These are phyloP conservation scores for Apiospora hydei DNA, from an alignment of 2,329 filamentous ascomycete species.

Conservation along the genomic window DNA sequence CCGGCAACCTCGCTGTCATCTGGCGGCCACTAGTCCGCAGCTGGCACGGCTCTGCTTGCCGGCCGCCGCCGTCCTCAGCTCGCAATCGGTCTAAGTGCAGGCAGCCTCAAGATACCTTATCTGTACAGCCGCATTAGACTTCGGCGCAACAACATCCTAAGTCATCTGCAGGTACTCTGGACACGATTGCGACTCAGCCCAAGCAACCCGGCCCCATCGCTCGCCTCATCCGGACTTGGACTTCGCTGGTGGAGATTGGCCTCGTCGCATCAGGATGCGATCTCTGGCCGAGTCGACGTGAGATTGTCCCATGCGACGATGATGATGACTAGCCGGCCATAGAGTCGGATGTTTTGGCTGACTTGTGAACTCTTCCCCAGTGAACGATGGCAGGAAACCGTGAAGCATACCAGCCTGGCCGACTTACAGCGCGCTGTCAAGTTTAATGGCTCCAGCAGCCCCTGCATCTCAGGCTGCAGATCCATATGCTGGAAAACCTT, in stretches of 20 bases:
- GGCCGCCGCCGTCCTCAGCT: not conserved
- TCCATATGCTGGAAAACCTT: slow-evolving; percentile 96
- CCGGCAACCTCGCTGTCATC: not conserved
- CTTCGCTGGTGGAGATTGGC: slow-evolving; percentile 1
- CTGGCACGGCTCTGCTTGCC: not conserved
- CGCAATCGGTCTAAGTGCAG: not conserved
- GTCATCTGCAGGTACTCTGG: slow-evolving; percentile 14
- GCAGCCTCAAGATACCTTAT: slow-evolving; percentile 18
- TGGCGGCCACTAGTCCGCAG: not conserved
- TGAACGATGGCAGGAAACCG: slow-evolving; percentile 72
- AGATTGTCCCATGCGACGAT: slow-evolving; percentile 27
- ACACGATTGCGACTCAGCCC: not conserved
- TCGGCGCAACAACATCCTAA: slow-evolving; percentile 13
- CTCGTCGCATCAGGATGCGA: slow-evolving; percentile 37
- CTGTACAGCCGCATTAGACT: slow-evolving; percentile 15
- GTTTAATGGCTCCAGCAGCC: slow-evolving; percentile 63
- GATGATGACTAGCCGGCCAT: slow-evolving; percentile 18
- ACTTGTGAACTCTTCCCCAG: slow-evolving; percentile 49
- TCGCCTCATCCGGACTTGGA: slow-evolving; percentile 11
- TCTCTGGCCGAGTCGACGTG: slow-evolving; percentile 41
- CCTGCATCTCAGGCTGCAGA: slow-evolving; percentile 76
- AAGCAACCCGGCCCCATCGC: not conserved
- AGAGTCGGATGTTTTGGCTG: not conserved
- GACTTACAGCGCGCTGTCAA: slow-evolving; percentile 71
- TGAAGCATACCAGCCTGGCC: slow-evolving; percentile 62